Conservation (phyloP, 306 rosid genomes). For the Canavalia gladiata region DNA sequence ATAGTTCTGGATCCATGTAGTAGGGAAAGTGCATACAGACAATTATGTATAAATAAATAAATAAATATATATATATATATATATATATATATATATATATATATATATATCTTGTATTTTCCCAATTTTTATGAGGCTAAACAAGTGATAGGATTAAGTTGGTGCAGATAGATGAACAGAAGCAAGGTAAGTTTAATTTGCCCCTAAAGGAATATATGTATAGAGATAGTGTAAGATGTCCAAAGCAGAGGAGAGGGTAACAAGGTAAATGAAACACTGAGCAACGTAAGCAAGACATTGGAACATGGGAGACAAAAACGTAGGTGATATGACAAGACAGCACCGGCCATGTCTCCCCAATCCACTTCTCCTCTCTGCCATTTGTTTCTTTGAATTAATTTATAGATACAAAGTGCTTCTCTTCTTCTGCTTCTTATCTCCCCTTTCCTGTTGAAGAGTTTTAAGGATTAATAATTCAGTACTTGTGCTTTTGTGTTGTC, state of each 20-base stretch:
- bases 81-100: too few species aligned
- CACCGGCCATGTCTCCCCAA: conserved; percentile 62
- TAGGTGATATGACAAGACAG: conserved; percentile 63
- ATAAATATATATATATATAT: not conserved
- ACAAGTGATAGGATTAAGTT: not conserved
- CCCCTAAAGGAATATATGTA: not conserved
- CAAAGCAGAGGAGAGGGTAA: conserved; percentile 9
- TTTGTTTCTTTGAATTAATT: conserved; percentile 1
- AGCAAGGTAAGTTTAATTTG: conserved; percentile 14
- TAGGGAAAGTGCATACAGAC: conserved; percentile 1
- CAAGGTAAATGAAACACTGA: conserved; percentile 15
- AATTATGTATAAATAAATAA: not conserved
- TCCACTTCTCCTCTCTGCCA: not conserved
- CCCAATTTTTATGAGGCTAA: not conserved
- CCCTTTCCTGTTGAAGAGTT: conserved; percentile 36
- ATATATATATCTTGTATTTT: not conserved
- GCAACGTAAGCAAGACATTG: conserved; percentile 26
- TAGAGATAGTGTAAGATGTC: not conserved
- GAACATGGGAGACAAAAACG: conserved; percentile 41
- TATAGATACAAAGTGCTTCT: not conserved
- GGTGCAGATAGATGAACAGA: not conserved
- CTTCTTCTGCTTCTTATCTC: not conserved
- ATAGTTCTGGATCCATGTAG: not conserved
- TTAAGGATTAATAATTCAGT: conserved; percentile 46
- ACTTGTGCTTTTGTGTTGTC: conserved; percentile 41